Evolutionary conservation across 305 asterid species (phyloP).

Genomic region (Fraxinus sp.): DNA sequence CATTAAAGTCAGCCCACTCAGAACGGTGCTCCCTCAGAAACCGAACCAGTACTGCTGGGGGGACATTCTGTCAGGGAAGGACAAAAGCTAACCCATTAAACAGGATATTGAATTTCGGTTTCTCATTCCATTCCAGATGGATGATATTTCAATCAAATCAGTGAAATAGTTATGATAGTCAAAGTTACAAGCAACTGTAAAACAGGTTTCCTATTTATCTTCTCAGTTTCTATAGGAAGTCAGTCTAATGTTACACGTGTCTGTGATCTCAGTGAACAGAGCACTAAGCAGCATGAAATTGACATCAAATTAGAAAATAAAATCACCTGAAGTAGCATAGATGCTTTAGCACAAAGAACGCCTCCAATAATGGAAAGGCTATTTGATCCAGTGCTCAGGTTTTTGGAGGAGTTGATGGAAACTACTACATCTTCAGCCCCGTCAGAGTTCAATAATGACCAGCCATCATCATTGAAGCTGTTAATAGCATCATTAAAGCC

Average conservation of each 20-base stretch:
- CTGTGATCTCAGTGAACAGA: not conserved
- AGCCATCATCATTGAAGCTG: slow-evolving; percentile 84
- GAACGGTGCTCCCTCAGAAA: slow-evolving; percentile 92
- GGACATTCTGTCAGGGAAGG: slow-evolving; percentile 59
- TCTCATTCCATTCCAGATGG: not conserved
- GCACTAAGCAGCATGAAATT: not conserved
- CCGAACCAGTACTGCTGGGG: slow-evolving; percentile 81
- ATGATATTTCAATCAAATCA: not conserved
- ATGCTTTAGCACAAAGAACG: slow-evolving; percentile 83
- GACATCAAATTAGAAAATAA: not conserved
- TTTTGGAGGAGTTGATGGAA: slow-evolving; percentile 62
- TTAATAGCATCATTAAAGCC: slow-evolving; percentile 87
- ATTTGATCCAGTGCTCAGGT: slow-evolving; percentile 36
- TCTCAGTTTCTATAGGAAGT: not conserved
- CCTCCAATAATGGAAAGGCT: slow-evolving; percentile 63
- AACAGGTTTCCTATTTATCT: not conserved
- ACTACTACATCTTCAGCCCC: slow-evolving; percentile 79
- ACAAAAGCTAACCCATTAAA: not conserved
- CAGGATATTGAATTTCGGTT: not conserved
- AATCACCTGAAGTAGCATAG: slow-evolving; percentile 83
- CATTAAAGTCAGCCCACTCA: slow-evolving; percentile 93
- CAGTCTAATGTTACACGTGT: not conserved
- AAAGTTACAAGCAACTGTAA: not conserved
- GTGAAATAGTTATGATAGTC: not conserved
- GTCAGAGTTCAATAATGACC: slow-evolving; percentile 72